Evolutionary conservation across 129 eudicot genomes (phyloP).

Genomic region (Lactuca saligna): DNA sequence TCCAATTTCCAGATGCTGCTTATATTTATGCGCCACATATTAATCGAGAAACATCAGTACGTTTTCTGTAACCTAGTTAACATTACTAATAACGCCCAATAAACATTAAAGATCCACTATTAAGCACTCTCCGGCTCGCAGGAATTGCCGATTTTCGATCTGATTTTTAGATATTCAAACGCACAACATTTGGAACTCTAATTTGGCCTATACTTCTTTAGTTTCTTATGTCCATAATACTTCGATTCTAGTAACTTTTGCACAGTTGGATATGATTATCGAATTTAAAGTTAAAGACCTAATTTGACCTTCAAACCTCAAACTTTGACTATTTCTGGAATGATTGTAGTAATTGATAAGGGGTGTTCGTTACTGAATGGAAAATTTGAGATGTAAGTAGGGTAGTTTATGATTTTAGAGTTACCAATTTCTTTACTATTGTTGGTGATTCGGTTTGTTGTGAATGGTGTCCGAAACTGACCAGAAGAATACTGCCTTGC

Average conservation of each 20-base stretch:
- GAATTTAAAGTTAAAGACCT: constrained; percentile 14
- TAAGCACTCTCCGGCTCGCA: background rate
- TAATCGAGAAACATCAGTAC: background rate
- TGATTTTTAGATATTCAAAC: constrained; percentile 12
- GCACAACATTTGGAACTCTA: background rate
- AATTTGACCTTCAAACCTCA: constrained; percentile 19
- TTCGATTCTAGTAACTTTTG: background rate
- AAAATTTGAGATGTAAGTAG: background rate
- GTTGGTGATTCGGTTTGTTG: background rate
- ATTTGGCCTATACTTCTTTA: background rate
- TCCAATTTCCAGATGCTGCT: constrained; percentile 9
- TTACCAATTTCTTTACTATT: background rate
- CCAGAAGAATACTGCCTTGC: background rate
- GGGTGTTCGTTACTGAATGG: background rate
- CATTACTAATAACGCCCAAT: background rate
- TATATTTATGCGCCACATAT: background rate
- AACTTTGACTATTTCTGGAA: constrained; percentile 6
- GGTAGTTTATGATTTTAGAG: background rate
- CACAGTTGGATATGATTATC: background rate
- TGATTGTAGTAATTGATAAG: constrained; percentile 1
- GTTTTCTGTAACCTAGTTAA: background rate
- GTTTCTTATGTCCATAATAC: background rate
- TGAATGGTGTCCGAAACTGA: background rate
- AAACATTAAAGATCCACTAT: constrained; percentile 12
- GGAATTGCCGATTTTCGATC: constrained; percentile 21